A percentile compares a stretch with the other conserved stretches of the same genome.
Conservation (phyloP, 768 basidiomycete species). For the Xerocomellus dryophilus region DNA sequence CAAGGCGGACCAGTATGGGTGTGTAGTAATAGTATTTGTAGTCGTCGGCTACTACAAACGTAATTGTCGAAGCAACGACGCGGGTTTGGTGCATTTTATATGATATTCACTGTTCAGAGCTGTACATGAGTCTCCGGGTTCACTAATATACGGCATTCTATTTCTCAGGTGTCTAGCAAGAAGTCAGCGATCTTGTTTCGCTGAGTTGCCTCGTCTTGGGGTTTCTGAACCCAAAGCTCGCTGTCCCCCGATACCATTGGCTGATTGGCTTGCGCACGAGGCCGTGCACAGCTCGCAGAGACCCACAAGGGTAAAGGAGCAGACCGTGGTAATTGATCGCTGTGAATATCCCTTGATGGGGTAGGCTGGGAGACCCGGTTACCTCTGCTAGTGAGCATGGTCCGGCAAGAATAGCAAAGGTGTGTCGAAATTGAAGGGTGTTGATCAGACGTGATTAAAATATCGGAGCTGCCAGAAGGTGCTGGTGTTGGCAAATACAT, state of each 20-base stretch:
- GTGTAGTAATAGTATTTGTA: conserved; percentile 32
- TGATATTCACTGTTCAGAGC: neutral
- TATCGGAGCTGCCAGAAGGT: neutral
- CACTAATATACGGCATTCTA: neutral
- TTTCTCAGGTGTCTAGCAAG: conserved; percentile 31
- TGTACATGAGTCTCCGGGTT: neutral
- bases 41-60: conserved; percentile 35
- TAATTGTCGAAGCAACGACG: no score
- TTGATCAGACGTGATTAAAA: neutral
- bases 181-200: conserved; percentile 38
- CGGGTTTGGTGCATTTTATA: neutral
- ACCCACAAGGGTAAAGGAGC: conserved; percentile 35
- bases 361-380: conserved; percentile 37
- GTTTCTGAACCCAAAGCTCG: conserved; percentile 34
- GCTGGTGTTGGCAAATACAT: conserved; percentile 3
- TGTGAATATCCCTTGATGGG: neutral
- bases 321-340: conserved; percentile 12
- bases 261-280: conserved; percentile 1
- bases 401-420: conserved; percentile 66
- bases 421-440: conserved; percentile 34
- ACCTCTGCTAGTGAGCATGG: conserved; percentile 56
- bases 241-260: neutral
- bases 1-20: neutral
- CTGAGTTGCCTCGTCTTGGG: conserved; percentile 36
- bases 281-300: conserved; percentile 1